A percentile compares a stretch with the other conserved stretches of the same genome.
Evolutionary conservation across 768 basidiomycete species (phyloP).

Genomic region (Kwoniella dejecticola): DNA sequence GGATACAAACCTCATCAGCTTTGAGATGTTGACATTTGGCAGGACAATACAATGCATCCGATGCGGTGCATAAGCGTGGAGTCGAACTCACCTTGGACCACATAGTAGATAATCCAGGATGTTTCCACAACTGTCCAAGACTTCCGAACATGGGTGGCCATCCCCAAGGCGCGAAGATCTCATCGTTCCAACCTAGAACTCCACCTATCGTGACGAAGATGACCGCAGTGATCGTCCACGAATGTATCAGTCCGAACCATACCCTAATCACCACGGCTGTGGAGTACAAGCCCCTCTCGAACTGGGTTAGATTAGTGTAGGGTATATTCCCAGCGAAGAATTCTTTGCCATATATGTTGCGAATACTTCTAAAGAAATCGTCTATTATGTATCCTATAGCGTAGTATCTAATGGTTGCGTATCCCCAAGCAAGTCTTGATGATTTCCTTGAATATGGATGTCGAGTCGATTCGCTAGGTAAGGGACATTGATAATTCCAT

Average conservation of each 20-base stretch:
- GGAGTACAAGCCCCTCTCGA: conserved; percentile 29
- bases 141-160: conserved; percentile 44
- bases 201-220: conserved; percentile 31
- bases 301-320: conserved; percentile 16
- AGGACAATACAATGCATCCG: neutral
- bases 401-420: conserved; percentile 3
- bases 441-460: conserved; percentile 35
- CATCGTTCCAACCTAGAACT: conserved; percentile 36
- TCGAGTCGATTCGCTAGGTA: conserved; percentile 21
- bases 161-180: conserved; percentile 44
- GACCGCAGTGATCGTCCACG: neutral
- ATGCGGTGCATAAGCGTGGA: too few species aligned
- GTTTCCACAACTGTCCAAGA: conserved; percentile 34
- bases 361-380: conserved; percentile 33
- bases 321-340: conserved; percentile 34
- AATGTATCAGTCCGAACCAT: conserved; percentile 15
- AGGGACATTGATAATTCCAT: conserved; percentile 25
- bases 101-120: conserved; percentile 42
- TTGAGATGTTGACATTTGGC: neutral
- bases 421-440: conserved; percentile 19
- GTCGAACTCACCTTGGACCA: conserved; percentile 44
- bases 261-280: conserved; percentile 27
- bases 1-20: conserved; percentile 6
- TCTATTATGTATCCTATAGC: conserved; percentile 9
- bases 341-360: conserved; percentile 18